These are phyloP conservation scores for Thelephora aurantiotincta DNA, from an alignment of 768 basidiomycete species.

Conservation along the genomic window DNA sequence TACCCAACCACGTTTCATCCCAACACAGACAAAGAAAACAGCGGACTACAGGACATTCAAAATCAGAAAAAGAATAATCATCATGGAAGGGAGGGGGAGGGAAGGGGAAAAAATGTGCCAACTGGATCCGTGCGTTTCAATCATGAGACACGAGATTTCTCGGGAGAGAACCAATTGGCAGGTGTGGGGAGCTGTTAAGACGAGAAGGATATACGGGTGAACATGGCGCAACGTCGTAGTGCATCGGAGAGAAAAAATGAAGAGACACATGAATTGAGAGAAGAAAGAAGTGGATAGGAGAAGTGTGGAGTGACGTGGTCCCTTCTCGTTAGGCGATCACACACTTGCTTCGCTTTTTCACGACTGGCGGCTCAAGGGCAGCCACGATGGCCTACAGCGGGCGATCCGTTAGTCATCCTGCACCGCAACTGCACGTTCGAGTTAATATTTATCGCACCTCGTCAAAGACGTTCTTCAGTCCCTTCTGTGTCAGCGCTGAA, in stretches of 20 bases:
- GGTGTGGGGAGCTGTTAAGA: constrained; percentile 4
- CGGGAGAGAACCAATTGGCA: too few relatives aligned
- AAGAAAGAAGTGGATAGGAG: constrained; percentile 16
- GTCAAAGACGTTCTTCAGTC: constrained; percentile 99
- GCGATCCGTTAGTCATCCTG: not conserved
- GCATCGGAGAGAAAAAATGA: not conserved
- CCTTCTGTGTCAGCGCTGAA: constrained; percentile 97
- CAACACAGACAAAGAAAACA: not conserved
- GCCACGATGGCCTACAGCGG: constrained; percentile 82
- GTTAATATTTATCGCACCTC: constrained; percentile 48
- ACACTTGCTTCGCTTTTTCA: constrained; percentile 70
- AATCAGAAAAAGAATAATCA: too few relatives aligned
- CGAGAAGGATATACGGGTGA: constrained; percentile 1
- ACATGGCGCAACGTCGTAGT: not conserved
- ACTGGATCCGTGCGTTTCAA: too few relatives aligned
- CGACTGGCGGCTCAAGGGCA: constrained; percentile 91
- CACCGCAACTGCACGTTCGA: constrained; percentile 2
- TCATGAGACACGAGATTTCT: too few relatives aligned
- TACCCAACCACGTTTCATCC: not conserved
- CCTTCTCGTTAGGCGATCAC: constrained; percentile 56
- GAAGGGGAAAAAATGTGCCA: too few relatives aligned
- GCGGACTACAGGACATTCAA: not conserved
- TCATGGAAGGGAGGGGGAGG: too few relatives aligned
- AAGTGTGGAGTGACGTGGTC: constrained; percentile 16
- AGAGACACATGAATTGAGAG: not conserved